Percentiles rank a stretch among this genome's conserved stretches.
Evolutionary conservation across 176 grass and related monocot genomes (phyloP).

Genomic region (Cenchrus fungigraminus): DNA sequence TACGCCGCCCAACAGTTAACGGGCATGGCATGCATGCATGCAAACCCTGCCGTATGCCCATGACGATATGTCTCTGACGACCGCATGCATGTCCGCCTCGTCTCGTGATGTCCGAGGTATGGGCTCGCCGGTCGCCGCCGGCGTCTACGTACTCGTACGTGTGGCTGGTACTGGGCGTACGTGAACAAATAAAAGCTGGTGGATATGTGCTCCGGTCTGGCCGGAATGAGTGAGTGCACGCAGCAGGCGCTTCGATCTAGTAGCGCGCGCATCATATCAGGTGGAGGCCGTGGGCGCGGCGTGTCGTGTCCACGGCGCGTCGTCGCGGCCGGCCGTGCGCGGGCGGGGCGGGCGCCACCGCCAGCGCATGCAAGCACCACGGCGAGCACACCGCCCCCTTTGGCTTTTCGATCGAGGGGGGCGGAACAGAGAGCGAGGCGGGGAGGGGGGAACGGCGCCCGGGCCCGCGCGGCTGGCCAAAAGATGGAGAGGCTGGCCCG

Average conservation of each 20-base stretch:
- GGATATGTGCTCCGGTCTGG: background rate
- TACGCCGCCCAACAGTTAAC: too few relatives aligned
- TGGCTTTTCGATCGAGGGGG: conserved; percentile 24
- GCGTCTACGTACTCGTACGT: background rate
- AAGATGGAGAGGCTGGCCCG: background rate
- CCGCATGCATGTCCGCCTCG: background rate
- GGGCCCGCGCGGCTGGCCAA: conserved; percentile 28
- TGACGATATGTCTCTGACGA: conserved; percentile 15
- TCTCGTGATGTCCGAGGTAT: conserved; percentile 27
- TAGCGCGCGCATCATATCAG: background rate
- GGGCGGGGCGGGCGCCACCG: too few relatives aligned
- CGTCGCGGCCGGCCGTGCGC: too few relatives aligned
- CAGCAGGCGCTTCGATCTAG: background rate
- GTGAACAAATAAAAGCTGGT: background rate
- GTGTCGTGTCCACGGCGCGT: background rate
- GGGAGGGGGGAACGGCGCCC: background rate
- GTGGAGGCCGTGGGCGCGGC: conserved; percentile 11
- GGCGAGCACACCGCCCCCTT: background rate
- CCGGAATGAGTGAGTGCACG: too few relatives aligned
- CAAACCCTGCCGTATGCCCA: background rate
- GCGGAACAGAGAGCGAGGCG: background rate
- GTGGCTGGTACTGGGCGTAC: background rate
- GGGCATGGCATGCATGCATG: too few relatives aligned
- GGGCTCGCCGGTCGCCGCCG: background rate
- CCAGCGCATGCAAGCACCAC: too few relatives aligned